Conservation (phyloP, 306 rosid genomes). For the Rosa lucieae region DNA sequence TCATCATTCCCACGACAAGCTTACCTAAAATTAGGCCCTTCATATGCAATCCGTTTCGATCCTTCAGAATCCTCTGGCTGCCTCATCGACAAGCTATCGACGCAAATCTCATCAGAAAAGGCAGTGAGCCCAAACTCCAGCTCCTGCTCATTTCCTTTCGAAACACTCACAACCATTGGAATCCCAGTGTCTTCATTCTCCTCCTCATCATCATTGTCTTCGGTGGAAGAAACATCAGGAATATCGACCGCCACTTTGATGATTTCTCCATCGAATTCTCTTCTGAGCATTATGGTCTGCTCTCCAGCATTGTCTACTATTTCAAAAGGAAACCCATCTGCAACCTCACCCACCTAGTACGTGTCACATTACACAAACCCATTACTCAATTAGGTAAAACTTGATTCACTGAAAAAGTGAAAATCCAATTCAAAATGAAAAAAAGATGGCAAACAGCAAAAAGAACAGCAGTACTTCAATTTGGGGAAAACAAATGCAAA, state of each 20-base stretch:
- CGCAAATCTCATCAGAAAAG: conserved; percentile 58
- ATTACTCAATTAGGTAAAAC: not conserved
- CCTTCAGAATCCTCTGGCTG: conserved; percentile 47
- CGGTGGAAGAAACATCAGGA: conserved; percentile 42
- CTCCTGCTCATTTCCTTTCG: conserved; percentile 49
- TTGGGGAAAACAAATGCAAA: not conserved
- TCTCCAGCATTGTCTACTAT: conserved; percentile 75
- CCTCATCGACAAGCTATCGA: conserved; percentile 71
- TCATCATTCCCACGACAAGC: not conserved
- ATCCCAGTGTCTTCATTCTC: conserved; percentile 44
- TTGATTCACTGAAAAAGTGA: not conserved
- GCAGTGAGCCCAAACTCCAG: conserved; percentile 84
- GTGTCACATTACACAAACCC: not conserved
- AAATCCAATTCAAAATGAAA: not conserved
- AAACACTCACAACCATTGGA: conserved; percentile 69
- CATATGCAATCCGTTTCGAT: conserved; percentile 45
- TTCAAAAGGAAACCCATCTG: conserved; percentile 63
- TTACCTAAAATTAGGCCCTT: conserved; percentile 62
- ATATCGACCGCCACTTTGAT: conserved; percentile 72
- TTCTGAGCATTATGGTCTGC: conserved; percentile 64
- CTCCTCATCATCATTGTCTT: conserved; percentile 19
- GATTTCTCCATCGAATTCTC: conserved; percentile 61
- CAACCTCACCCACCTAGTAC: conserved; percentile 38
- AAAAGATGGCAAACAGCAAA: not conserved
- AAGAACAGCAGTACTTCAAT: not conserved